Percentiles rank a stretch among this genome's conserved stretches.
Conservation (phyloP, 2,329 filamentous ascomycete genomes). For the Elsinoe batatas region DNA sequence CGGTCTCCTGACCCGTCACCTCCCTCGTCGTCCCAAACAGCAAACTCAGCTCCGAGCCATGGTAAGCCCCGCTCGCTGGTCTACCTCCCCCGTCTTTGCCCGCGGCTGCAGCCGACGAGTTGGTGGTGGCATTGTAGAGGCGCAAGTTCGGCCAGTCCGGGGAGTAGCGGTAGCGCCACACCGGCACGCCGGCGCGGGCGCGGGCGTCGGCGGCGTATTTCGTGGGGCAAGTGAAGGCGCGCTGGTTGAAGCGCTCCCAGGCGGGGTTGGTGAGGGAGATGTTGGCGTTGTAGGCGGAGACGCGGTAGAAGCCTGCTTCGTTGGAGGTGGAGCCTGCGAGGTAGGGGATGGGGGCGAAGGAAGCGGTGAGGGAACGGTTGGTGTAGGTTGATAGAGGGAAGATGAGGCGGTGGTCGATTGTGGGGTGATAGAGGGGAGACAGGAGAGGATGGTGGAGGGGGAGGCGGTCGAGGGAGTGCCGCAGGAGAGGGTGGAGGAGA, state of each 20-base stretch:
- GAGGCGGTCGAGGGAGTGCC: slow-evolving; percentile 16
- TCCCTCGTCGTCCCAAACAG: slow-evolving; percentile 24
- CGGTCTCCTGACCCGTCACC: slow-evolving; percentile 21
- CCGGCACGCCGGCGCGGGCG: slow-evolving; percentile 26
- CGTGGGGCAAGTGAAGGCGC: slow-evolving; percentile 31
- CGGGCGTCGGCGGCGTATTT: slow-evolving; percentile 32
- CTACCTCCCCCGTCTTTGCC: slow-evolving; percentile 19
- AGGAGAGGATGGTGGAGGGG: slow-evolving; percentile 20
- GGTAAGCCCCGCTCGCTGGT: slow-evolving; percentile 39
- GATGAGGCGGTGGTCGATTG: slow-evolving; percentile 20
- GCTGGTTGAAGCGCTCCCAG: slow-evolving; percentile 16
- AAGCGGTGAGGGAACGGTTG: slow-evolving; percentile 16
- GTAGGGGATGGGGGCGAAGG: slow-evolving; percentile 34
- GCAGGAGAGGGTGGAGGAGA: slow-evolving; percentile 22
- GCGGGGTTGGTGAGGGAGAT: slow-evolving; percentile 15
- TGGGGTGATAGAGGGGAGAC: slow-evolving; percentile 22
- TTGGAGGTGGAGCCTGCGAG: slow-evolving; percentile 37
- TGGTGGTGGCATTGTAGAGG: slow-evolving; percentile 19
- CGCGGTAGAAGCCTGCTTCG: slow-evolving; percentile 40
- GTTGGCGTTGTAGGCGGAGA: slow-evolving; percentile 18
- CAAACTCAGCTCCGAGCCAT: slow-evolving; percentile 29
- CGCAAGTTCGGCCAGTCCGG: slow-evolving; percentile 42
- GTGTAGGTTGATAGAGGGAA: slow-evolving; percentile 21
- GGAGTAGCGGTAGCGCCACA: slow-evolving; percentile 41
- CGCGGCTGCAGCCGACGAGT: too few species aligned